phyloP scores from a whole-genome alignment of 2,329 filamentous ascomycete genomes.

The Colletotrichum aenigma region DNA sequence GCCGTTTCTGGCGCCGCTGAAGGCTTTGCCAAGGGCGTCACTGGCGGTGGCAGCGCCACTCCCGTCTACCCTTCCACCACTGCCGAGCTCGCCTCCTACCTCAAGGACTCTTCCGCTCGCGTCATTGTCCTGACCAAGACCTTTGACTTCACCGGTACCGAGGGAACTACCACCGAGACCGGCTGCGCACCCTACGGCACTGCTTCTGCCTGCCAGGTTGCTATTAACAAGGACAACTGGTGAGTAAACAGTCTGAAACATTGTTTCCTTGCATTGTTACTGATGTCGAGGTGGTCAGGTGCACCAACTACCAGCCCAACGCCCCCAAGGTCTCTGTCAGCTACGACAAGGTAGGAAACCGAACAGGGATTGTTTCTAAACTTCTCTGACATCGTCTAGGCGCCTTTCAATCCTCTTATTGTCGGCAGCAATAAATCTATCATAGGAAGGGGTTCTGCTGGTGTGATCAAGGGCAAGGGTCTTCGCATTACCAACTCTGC shows the following conservation, averaged over 20 bases:
- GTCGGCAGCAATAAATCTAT: conserved; percentile 63
- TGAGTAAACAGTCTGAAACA: neutral
- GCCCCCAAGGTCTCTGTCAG: conserved; percentile 49
- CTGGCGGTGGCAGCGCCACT: conserved; percentile 61
- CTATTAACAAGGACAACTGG: conserved; percentile 65
- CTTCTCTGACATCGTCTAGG: conserved; percentile 27
- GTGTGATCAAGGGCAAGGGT: conserved; percentile 63
- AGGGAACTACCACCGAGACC: conserved; percentile 54
- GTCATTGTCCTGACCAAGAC: conserved; percentile 63
- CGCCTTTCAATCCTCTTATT: conserved; percentile 52
- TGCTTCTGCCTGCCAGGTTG: conserved; percentile 54
- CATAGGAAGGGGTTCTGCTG: conserved; percentile 55
- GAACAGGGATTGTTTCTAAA: neutral
- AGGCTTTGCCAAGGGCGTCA: conserved; percentile 55
- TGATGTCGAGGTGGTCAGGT: conserved; percentile 41
- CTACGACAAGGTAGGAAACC: conserved; percentile 40
- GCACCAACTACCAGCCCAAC: conserved; percentile 60
- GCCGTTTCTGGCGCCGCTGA: conserved; percentile 41
- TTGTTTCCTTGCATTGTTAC: neutral
- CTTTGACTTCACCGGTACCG: conserved; percentile 59
- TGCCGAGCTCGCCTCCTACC: conserved; percentile 62
- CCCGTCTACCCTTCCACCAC: conserved; percentile 58
- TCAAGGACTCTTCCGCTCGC: conserved; percentile 56
- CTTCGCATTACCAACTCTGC: conserved; percentile 50
- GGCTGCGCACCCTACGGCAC: conserved; percentile 63